Evolutionary conservation across 164 flowering plant genomes (phyloP), one percentile per base, ranked within the genome.

Genomic region (Taxillus chinensis): DNA sequence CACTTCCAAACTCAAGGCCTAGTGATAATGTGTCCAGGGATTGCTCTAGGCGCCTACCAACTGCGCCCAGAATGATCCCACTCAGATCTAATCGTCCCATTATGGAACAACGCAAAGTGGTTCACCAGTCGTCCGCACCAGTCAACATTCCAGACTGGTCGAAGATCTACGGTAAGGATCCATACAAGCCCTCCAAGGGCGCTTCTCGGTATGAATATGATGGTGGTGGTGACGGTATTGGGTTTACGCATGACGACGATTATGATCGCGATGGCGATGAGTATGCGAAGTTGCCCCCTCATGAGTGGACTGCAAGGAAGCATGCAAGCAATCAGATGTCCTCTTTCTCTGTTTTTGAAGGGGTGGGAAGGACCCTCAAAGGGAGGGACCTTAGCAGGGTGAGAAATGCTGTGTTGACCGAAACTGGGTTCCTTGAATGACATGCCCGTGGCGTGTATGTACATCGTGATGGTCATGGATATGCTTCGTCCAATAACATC

Each of bases 371-470:
- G 72, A 85, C 81, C 3, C 81, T 86, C 49, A 83, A 86, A 70
- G 91, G 91, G 13, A 82, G 88, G 66, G 91, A 86, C 57, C 80
- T 83, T 2, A 81, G 82, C 65, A 74, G 69, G 66, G 88, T 83
- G 5, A 82, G 91, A 60, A 73, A 86, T 73, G 86, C 85, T 62
- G 64, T 83, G 12, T 59, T 83, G 5, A 72, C 78, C 16, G 82
- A 69, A 68, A 86, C 89, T 59, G 92, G 92, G 0, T 86, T 86
- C 62, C 74, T 85, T 51, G 83, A 84, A 66, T 73, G 56, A 8
- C 51, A 43, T 43, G 46, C 46, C 46, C 46, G 46, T 43, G 46
- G 27, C 27, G 2, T 27, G 2, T 27, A 27, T 27, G 27, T 2
- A 27, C 46, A 9, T 9, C 46, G 8, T 43, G 8, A 43, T 43